phyloP scores from a whole-genome alignment of 2,329 filamentous ascomycete genomes.

The Aureobasidium leucospermi region DNA sequence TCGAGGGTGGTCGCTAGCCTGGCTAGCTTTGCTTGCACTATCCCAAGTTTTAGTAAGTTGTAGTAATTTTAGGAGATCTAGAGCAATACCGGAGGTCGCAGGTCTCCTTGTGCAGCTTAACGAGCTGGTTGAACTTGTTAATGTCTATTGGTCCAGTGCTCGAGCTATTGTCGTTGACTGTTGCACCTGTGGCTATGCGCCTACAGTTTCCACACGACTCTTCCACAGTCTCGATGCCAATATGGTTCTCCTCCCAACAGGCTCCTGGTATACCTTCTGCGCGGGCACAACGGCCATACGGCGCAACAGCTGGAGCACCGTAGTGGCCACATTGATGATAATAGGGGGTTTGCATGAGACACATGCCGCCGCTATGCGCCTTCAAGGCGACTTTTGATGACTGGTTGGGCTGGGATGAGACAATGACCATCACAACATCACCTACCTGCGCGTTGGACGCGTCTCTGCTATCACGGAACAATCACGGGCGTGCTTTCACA shows the following conservation, averaged over 20 bases:
- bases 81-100: not conserved
- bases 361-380: not conserved
- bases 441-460: not conserved
- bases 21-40: not conserved
- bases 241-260: not conserved
- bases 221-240: not conserved
- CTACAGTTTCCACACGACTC: not conserved
- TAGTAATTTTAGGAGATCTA: no score
- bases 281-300: constrained; percentile 1
- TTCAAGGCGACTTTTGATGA: not conserved
- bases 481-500: not conserved
- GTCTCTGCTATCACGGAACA: not conserved
- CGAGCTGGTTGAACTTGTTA: not conserved
- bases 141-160: not conserved
- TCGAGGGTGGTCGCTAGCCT: no score
- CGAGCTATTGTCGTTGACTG: not conserved
- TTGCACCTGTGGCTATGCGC: not conserved
- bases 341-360: not conserved
- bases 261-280: not conserved
- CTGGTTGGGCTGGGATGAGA: not conserved
- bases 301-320: not conserved
- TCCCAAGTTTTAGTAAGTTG: not conserved
- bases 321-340: constrained; percentile 8
- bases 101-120: not conserved
- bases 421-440: not conserved